Percentiles rank a stretch among this genome's conserved stretches.
phyloP scores from a whole-genome alignment of 768 basidiomycete species.

The Gautieria morchelliformis region DNA sequence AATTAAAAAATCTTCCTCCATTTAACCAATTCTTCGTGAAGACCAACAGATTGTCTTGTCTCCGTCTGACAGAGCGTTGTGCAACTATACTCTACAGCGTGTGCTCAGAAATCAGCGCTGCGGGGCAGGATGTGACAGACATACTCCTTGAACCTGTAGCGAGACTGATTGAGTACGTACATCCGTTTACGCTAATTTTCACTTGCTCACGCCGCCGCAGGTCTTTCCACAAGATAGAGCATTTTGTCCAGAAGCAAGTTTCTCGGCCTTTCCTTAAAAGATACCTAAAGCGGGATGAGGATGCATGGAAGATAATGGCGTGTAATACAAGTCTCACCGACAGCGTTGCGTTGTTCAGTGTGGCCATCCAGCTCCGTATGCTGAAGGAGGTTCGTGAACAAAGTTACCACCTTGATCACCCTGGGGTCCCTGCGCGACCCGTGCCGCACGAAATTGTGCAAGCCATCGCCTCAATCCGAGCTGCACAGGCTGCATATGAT shows the following conservation, averaged over 20 bases:
- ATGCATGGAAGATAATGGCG: slow-evolving; percentile 37
- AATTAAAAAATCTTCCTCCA: background rate
- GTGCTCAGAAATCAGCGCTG: slow-evolving; percentile 49
- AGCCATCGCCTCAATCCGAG: slow-evolving; percentile 18
- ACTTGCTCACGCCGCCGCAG: slow-evolving; percentile 16
- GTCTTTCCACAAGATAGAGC: slow-evolving; percentile 34
- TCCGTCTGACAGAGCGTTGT: slow-evolving; percentile 65
- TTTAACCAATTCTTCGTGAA: slow-evolving; percentile 19
- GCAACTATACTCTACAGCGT: slow-evolving; percentile 59
- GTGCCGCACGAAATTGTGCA: slow-evolving; percentile 12
- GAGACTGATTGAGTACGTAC: slow-evolving; percentile 41
- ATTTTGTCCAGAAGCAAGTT: slow-evolving; percentile 48
- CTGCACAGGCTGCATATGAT: slow-evolving; percentile 39
- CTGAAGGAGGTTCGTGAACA: slow-evolving; percentile 36
- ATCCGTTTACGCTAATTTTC: background rate
- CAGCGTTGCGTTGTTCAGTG: slow-evolving; percentile 47
- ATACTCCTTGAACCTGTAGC: slow-evolving; percentile 43
- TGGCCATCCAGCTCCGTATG: slow-evolving; percentile 44
- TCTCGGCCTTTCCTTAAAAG: slow-evolving; percentile 68
- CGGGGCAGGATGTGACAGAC: slow-evolving; percentile 38
- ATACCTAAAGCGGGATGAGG: slow-evolving; percentile 68
- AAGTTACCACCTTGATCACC: background rate
- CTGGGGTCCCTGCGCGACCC: background rate
- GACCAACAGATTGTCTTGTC: slow-evolving; percentile 59
- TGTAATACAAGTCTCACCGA: slow-evolving; percentile 48